These are phyloP conservation scores for Cucumis cinereus DNA, from an alignment of 306 rosid genomes.

Conservation along the genomic window DNA sequence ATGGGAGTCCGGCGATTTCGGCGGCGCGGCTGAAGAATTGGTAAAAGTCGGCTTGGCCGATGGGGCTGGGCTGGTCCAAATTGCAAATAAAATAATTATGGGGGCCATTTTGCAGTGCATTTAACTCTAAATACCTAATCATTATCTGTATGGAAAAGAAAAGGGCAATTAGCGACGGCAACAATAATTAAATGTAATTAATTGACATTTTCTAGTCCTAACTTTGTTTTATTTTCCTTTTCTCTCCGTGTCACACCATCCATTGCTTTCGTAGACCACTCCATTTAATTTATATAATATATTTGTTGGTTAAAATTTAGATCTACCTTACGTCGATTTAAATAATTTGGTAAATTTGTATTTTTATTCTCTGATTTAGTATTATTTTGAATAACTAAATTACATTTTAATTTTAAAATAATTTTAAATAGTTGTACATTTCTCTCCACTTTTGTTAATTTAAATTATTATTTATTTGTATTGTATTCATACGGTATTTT, in stretches of 20 bases:
- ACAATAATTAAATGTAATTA: not conserved
- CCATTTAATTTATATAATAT: not conserved
- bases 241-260: not conserved
- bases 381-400: no score
- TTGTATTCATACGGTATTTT: no score
- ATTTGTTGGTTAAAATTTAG: not conserved
- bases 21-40: not conserved
- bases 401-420: no score
- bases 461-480: no score
- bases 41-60: not conserved
- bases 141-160: not conserved
- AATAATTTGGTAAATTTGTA: no score
- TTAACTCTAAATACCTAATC: conserved; percentile 5
- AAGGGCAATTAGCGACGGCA: not conserved
- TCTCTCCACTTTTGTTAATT: no score
- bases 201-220: not conserved
- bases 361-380: no score
- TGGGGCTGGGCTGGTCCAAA: not conserved
- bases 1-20: not conserved
- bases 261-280: not conserved
- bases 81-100: not conserved
- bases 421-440: no score
- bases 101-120: not conserved
- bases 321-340: not conserved
- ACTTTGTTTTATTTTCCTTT: not conserved